phyloP scores from a whole-genome alignment of 345 rosid genomes.

The Acer campestre region DNA sequence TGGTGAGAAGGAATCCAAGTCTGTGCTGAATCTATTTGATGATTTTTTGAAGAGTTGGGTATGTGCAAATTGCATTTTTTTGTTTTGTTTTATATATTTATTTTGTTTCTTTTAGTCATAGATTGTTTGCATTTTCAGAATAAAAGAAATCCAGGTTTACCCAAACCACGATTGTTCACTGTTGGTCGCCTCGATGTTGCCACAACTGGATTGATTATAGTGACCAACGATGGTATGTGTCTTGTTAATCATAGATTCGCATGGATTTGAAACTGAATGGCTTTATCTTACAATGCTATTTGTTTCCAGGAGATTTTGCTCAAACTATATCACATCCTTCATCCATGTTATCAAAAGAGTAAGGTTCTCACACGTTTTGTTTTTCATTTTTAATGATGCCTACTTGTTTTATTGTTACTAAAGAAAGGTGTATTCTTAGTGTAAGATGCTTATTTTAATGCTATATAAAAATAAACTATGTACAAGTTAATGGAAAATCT shows the following conservation, averaged over 20 bases:
- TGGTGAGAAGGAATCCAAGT: constrained; percentile 78
- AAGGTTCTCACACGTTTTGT: constrained; percentile 30
- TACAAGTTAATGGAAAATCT: neutral
- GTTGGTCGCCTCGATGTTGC: constrained; percentile 99
- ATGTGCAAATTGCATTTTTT: constrained; percentile 22
- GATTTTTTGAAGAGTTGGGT: constrained; percentile 81
- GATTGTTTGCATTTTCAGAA: constrained; percentile 41
- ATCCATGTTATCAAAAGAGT: constrained; percentile 81
- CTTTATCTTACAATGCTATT: constrained; percentile 14
- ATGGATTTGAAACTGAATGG: constrained; percentile 4
- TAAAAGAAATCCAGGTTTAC: constrained; percentile 65
- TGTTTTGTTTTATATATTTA: neutral
- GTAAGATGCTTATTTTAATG: neutral
- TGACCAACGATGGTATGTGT: constrained; percentile 82
- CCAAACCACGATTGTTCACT: constrained; percentile 86
- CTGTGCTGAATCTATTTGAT: constrained; percentile 67
- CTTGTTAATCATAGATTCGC: neutral
- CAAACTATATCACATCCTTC: constrained; percentile 92
- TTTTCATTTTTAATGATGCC: neutral
- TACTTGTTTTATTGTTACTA: neutral
- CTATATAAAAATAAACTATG: neutral
- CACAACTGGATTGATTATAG: constrained; percentile 80
- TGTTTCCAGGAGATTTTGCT: constrained; percentile 78
- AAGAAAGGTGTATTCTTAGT: neutral
- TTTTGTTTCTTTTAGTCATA: constrained; percentile 6